Evolutionary conservation across 345 rosid genomes (phyloP), one percentile per base, ranked within the genome.

Genomic region (Eucalyptus sp.): DNA sequence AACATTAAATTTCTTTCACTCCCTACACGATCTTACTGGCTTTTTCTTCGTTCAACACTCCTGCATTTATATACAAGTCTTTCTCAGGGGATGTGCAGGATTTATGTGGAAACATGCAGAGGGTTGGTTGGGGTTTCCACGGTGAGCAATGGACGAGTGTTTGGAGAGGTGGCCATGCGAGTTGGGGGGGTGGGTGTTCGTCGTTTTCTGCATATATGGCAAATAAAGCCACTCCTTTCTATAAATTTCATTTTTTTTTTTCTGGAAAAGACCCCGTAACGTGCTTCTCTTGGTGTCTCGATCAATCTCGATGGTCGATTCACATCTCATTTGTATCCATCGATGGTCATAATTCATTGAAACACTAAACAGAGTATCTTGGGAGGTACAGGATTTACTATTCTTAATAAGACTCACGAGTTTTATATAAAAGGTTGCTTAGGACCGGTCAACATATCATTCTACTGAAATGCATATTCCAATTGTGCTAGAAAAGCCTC

Each of bases 71-170:
- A 71, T 71, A 33, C 81, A 18, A 71, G 46, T 33, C 81, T 71
- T 71, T 33, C 81, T 71, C 25, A 10, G 25, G 6, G 81, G 81
- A 33, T 71, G 46, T 33, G 81, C 44, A 33, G 81, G 81, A 62
- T 11, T 50, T 76, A 84, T 66, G 10, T 4, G 41, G 88, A 37
- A 64, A 71, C 46, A 58, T 64, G 87, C 87, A 56, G 24, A 49
- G 54, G 24, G 87, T 88, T 91, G 87, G 93, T 88, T 91, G 91
- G 91, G 91, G 88, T 87, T 91, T 89, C 91, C 25, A 86, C n/a
- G 89, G 91, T 87, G 90, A 66, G 86, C 58, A 91, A 91, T 58
- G 88, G 91, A 89, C 86, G 90, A 89, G 92, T 81, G 90, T 48
- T 87, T 46, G 81, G 79, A 88, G 84, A 46, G 71, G 88, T 16